A percentile compares a stretch with the other conserved stretches of the same genome.
phyloP scores from a whole-genome alignment of 441 rosid species.

The Bruguiera hainesii region DNA sequence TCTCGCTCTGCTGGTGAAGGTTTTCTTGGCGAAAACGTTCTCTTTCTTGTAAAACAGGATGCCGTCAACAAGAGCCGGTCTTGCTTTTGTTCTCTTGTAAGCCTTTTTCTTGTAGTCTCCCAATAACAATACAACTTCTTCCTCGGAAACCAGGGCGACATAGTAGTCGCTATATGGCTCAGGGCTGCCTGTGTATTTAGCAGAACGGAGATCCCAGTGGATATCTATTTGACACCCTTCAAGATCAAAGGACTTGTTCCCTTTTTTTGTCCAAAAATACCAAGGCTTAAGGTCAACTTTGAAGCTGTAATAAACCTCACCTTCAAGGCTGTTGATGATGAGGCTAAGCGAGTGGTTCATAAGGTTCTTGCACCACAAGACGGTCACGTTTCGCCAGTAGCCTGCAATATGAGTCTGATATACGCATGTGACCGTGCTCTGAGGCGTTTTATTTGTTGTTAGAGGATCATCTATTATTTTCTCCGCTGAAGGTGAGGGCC shows the following conservation, averaged over 20 bases:
- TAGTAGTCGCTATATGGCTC: conserved; percentile 29
- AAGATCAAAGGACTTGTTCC: conserved; percentile 29
- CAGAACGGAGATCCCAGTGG: conserved; percentile 33
- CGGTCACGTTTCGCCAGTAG: conserved; percentile 24
- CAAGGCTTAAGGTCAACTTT: conserved; percentile 36
- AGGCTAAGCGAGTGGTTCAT: conserved; percentile 33
- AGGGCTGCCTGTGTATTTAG: conserved; percentile 29
- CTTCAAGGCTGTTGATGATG: conserved; percentile 25
- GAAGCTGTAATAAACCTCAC: conserved; percentile 13
- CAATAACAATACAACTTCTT: conserved; percentile 27
- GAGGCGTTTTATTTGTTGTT: conserved; percentile 12
- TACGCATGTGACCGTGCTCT: conserved; percentile 28
- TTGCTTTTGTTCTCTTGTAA: conserved; percentile 30
- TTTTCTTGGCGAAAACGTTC: conserved; percentile 31
- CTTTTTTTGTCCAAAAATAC: conserved; percentile 36
- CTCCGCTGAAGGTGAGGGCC: conserved; percentile 7
- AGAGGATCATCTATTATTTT: conserved; percentile 21
- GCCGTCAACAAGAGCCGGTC: conserved; percentile 26
- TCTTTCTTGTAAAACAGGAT: conserved; percentile 26
- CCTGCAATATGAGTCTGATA: conserved; percentile 25
- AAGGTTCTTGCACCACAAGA: conserved; percentile 31
- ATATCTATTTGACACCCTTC: conserved; percentile 31
- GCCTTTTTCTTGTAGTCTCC: conserved; percentile 33
- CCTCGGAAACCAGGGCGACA: conserved; percentile 30
- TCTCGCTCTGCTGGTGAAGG: conserved; percentile 28